These are phyloP conservation scores for Mallotus nudiflorus DNA, from an alignment of 345 rosid genomes.

Conservation along the genomic window DNA sequence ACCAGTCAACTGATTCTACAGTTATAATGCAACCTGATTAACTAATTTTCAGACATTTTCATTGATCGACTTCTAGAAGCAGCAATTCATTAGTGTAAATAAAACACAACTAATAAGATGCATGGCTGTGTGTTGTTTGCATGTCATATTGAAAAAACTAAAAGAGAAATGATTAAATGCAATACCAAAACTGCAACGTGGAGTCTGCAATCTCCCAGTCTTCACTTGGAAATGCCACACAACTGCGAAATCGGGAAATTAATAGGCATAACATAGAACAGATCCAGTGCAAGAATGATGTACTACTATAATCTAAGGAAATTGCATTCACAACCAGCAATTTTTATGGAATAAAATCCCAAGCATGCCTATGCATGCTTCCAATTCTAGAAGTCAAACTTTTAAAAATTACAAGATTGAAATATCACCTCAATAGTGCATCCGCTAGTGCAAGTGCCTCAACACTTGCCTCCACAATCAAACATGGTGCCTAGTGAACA, in stretches of 20 bases:
- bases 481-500: constrained; percentile 69
- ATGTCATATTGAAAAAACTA: background rate
- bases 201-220: constrained; percentile 99
- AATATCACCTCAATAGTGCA: constrained; percentile 71
- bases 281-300: background rate
- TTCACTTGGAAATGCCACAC: constrained; percentile 89
- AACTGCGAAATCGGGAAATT: constrained; percentile 47
- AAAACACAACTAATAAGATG: background rate
- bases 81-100: background rate
- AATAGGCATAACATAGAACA: constrained; percentile 17
- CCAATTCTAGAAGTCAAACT: background rate
- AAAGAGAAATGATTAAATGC: constrained; percentile 13
- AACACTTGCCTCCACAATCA: constrained; percentile 79
- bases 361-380: background rate
- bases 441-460: constrained; percentile 76
- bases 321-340: background rate
- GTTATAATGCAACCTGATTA: background rate
- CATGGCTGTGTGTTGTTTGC: background rate
- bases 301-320: background rate
- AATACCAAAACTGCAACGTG: constrained; percentile 94
- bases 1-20: background rate
- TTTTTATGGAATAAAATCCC: no score
- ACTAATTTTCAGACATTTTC: background rate
- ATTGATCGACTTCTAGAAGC: background rate
- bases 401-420: constrained; percentile 10